Evolutionary conservation across 768 basidiomycete species (phyloP), one percentile per base, ranked within the genome.

Genomic region (Dictyophora rubrovolvata): DNA sequence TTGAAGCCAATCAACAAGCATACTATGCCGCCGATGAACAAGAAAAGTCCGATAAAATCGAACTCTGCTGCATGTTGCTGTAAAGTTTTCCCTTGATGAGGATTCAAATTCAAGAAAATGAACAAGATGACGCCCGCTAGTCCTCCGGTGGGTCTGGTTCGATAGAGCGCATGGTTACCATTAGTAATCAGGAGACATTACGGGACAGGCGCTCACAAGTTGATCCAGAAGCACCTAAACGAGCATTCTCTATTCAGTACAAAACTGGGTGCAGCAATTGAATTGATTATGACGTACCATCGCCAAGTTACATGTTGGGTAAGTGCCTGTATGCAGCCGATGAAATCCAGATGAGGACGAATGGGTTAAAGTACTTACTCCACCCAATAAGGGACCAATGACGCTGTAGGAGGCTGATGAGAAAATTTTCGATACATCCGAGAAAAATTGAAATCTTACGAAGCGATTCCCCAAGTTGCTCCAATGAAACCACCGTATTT

Each of bases 331-430:
- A 47, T 51, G 14, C 28, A 28, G 28, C 7, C 7, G 28, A 28
- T 28, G 28, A 28, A 2, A 3, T 28, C 2, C 28, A 28, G 28
- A 28, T 28, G 28, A 53, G 8, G 48, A 51, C 46, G 16, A 48
- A 37, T 22, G 48, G 20, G 18, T 51, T 36, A 20, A 28, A 11
- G 21, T 9, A 69, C 85, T 73, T 69, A 87, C 87, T 60, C 90
- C 91, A 59, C 91, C 91, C 14, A 93, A 70, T 12, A 96, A 75
- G 1, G 92, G 92, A 0, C 91, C 88, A 12, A 87, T 63, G 18
- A 87, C 82, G 61, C 84, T 82, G 14, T 52, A 55, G 23, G 21
- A 2, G 28, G 61, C 47, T 16, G 17, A 16, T 21, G 48, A 51
- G 16, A 12, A 20, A 10, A 53, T 17, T 16, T 17, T 47, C 12